phyloP scores from a whole-genome alignment of 257 asterid species.

The Anisodus acutangulus region DNA sequence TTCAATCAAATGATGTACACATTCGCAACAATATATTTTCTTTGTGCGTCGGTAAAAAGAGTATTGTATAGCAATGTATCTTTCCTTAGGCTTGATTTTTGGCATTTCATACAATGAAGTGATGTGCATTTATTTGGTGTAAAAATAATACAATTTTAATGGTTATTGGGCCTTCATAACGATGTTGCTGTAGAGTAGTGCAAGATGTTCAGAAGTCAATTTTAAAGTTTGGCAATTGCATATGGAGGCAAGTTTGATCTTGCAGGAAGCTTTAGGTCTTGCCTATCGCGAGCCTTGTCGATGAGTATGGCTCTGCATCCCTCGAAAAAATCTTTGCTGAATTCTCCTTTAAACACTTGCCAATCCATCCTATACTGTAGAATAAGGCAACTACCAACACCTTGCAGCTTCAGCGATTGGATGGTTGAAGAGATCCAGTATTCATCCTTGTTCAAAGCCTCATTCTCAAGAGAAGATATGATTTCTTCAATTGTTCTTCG shows the following conservation, averaged over 20 bases:
- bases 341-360: conserved; percentile 28
- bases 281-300: conserved; percentile 50
- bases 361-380: conserved; percentile 29
- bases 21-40: too few species aligned
- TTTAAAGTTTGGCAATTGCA: conserved; percentile 64
- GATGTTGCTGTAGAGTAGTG: neutral
- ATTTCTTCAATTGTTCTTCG: conserved; percentile 78
- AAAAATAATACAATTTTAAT: neutral
- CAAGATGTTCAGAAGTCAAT: neutral
- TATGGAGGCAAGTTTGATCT: conserved; percentile 43
- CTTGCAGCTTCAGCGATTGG: conserved; percentile 48
- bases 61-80: neutral
- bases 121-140: neutral
- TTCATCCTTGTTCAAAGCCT: conserved; percentile 53
- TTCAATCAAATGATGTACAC: neutral
- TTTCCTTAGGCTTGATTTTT: neutral
- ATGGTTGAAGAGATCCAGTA: conserved; percentile 67
- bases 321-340: conserved; percentile 31
- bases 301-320: conserved; percentile 38
- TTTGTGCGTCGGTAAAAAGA: neutral
- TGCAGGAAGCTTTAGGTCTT: conserved; percentile 56
- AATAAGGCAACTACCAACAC: conserved; percentile 31
- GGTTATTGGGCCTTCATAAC: neutral
- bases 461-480: conserved; percentile 61
- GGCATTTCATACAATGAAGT: neutral